Evolutionary conservation across 73 alveolate species (phyloP).

Genomic region (Durusdinium trenchii): DNA sequence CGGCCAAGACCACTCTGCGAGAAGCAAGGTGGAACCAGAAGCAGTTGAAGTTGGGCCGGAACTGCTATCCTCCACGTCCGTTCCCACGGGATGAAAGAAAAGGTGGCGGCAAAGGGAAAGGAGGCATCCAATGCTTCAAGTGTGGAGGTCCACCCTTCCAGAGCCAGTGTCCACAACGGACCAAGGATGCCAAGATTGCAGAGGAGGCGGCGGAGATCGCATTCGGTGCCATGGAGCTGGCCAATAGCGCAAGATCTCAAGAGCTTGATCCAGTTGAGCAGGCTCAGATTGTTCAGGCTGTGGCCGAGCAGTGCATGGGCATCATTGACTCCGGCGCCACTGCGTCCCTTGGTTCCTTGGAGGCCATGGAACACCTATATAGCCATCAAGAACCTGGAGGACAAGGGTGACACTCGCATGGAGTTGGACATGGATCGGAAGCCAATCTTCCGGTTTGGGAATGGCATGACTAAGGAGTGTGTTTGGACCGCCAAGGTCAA

Average conservation of each 20-base stretch:
- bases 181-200: not conserved
- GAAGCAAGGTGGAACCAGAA: not conserved
- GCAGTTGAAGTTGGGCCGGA: not conserved
- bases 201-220: conserved; percentile 4
- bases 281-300: not conserved
- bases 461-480: too few relatives aligned
- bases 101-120: not conserved
- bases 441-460: too few relatives aligned
- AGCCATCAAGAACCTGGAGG: too few relatives aligned
- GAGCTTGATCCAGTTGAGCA: too few relatives aligned
- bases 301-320: not conserved
- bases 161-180: not conserved
- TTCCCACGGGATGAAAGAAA: not conserved
- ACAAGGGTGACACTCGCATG: too few relatives aligned
- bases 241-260: not conserved
- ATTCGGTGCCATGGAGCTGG: not conserved
- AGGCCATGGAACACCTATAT: too few relatives aligned
- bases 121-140: not conserved
- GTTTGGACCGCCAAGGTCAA: too few relatives aligned
- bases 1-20: not conserved
- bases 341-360: not conserved
- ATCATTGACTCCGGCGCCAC: not conserved
- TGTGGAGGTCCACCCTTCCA: conserved; percentile 27
- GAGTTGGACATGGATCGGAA: too few relatives aligned
- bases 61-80: not conserved